Evolutionary conservation across 495 filamentous ascomycete genomes (phyloP).

Genomic region (Emericellopsis terricola): DNA sequence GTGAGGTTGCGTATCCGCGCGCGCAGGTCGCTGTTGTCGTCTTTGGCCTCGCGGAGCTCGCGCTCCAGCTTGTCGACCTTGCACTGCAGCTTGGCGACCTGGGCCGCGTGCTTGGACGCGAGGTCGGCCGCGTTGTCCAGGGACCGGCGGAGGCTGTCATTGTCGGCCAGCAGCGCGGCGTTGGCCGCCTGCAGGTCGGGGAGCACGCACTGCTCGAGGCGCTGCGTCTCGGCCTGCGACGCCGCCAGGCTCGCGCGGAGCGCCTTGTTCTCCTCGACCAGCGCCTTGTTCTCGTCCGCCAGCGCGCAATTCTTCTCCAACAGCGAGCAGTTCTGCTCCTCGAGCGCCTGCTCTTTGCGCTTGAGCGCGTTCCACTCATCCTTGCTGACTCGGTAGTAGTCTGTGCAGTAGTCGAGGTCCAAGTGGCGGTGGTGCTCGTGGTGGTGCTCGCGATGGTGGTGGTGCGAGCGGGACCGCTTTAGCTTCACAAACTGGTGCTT

Average conservation of each 20-base stretch:
- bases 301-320: constrained; percentile 5
- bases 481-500: constrained; percentile 3
- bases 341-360: constrained; percentile 3
- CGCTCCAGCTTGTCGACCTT: constrained; percentile 3
- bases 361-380: constrained; percentile 7
- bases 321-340: constrained; percentile 6
- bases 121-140: constrained; percentile 1
- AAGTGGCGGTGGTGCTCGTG: constrained; percentile 6
- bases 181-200: constrained; percentile 6
- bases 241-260: constrained; percentile 3
- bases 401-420: constrained; percentile 12
- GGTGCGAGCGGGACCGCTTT: constrained; percentile 3
- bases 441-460: constrained; percentile 1
- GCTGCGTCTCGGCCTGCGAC: constrained; percentile 2
- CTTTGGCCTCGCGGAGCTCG: neutral
- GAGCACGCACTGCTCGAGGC: constrained; percentile 1
- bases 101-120: constrained; percentile 4
- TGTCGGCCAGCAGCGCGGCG: constrained; percentile 7
- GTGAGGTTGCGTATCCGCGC: constrained; percentile 1
- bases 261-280: constrained; percentile 5
- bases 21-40: constrained; percentile 1
- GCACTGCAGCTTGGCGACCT: constrained; percentile 7
- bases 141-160: constrained; percentile 2
- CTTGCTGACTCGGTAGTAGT: constrained; percentile 8
- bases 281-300: constrained; percentile 5